Conservation (phyloP, 257 asterid genomes). For the Nicotiana undulata region DNA sequence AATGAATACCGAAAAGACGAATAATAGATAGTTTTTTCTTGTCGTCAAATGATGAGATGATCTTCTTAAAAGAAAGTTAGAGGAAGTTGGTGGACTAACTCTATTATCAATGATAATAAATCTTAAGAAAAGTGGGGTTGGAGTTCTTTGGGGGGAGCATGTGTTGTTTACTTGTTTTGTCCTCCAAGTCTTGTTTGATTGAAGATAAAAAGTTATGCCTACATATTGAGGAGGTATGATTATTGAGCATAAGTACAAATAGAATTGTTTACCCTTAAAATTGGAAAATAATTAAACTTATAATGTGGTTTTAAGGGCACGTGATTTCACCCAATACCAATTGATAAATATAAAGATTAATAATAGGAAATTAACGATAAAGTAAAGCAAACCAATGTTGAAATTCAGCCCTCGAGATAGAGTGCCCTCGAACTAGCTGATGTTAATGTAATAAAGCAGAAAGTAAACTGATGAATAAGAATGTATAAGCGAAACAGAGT, state of each 20-base stretch:
- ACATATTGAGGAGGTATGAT: not conserved
- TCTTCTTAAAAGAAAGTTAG: not conserved
- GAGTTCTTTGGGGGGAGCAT: not conserved
- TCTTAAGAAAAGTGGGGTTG: not conserved
- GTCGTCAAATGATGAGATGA: not conserved
- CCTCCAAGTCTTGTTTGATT: not conserved
- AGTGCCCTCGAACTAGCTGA: no score
- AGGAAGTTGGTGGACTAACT: conserved; percentile 6
- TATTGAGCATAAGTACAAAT: not conserved
- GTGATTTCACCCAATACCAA: no score
- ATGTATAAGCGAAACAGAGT: no score
- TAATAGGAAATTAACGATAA: no score
- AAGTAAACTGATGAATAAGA: no score
- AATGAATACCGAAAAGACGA: not conserved
- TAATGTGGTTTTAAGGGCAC: no score
- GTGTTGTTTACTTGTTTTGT: not conserved
- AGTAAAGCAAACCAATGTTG: no score
- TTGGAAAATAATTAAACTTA: no score
- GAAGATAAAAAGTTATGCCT: not conserved
- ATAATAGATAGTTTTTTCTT: not conserved
- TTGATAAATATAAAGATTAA: no score
- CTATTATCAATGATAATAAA: not conserved
- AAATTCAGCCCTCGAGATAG: no score
- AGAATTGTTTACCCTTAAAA: no score
- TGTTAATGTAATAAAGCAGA: no score